phyloP scores from a whole-genome alignment of 2,329 filamentous ascomycete species.

The Lecanicillium sp. region DNA sequence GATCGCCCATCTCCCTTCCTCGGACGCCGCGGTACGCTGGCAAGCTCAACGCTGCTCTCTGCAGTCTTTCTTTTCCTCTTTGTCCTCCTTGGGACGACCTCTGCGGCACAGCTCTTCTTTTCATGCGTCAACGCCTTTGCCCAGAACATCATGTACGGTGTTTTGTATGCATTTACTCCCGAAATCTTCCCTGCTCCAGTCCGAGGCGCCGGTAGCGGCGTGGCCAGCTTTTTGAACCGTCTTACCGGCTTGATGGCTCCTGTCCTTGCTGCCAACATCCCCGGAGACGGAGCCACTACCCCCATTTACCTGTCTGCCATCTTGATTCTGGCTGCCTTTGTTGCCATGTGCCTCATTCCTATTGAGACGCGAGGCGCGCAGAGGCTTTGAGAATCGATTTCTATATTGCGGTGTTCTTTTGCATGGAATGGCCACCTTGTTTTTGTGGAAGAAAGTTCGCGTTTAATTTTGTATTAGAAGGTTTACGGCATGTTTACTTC shows the following conservation, averaged over 20 bases:
- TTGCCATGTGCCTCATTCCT: slow-evolving; percentile 51
- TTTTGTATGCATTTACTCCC: slow-evolving; percentile 68
- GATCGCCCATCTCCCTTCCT: slow-evolving; percentile 52
- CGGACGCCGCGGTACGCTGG: slow-evolving; percentile 66
- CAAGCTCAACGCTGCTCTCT: slow-evolving; percentile 56
- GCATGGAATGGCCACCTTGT: background rate
- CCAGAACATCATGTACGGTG: slow-evolving; percentile 71
- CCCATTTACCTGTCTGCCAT: slow-evolving; percentile 50
- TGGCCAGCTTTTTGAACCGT: slow-evolving; percentile 63
- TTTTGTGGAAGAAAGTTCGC: background rate
- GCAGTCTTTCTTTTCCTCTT: slow-evolving; percentile 64
- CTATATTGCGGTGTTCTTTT: background rate
- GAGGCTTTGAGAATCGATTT: slow-evolving; percentile 31
- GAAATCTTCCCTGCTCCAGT: slow-evolving; percentile 69
- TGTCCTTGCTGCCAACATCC: slow-evolving; percentile 54
- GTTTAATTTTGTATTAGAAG: too few relatives aligned
- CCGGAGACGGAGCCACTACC: slow-evolving; percentile 46
- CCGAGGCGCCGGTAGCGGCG: slow-evolving; percentile 63
- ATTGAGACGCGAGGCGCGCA: slow-evolving; percentile 56
- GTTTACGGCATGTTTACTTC: background rate
- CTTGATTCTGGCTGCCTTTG: slow-evolving; percentile 50
- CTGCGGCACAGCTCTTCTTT: slow-evolving; percentile 53
- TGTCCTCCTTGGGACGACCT: slow-evolving; percentile 48
- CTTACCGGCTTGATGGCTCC: slow-evolving; percentile 60
- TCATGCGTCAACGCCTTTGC: slow-evolving; percentile 62